A percentile compares a stretch with the other conserved stretches of the same genome.
Evolutionary conservation across 345 rosid species (phyloP).

Genomic region (Brassica juncea): DNA sequence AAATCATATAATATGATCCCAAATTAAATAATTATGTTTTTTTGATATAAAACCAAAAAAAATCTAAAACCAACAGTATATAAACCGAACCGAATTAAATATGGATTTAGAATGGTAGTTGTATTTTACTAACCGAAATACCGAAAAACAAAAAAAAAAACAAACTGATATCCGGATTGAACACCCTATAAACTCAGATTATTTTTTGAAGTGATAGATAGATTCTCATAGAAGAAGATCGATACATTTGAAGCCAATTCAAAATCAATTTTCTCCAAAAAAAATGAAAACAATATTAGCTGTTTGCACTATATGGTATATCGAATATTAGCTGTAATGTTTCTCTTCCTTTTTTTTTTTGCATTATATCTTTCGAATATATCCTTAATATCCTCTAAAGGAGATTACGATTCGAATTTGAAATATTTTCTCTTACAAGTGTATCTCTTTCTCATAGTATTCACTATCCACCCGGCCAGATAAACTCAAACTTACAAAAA

Average conservation of each 20-base stretch:
- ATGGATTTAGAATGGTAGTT: too few relatives aligned
- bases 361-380: constrained; percentile 4
- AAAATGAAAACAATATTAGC: constrained; percentile 19
- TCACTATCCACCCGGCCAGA: constrained; percentile 10
- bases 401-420: constrained; percentile 10
- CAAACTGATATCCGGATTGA: too few relatives aligned
- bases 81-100: too few relatives aligned
- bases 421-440: neutral
- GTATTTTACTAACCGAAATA: too few relatives aligned
- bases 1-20: too few relatives aligned
- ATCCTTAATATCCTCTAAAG: neutral
- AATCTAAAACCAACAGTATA: too few relatives aligned
- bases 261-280: neutral
- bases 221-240: neutral
- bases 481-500: neutral
- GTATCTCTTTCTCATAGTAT: constrained; percentile 2
- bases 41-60: too few relatives aligned
- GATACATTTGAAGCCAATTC: neutral
- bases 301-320: constrained; percentile 27
- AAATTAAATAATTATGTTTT: too few relatives aligned
- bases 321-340: constrained; percentile 36
- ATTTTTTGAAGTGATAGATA: neutral
- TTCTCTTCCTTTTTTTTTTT: neutral
- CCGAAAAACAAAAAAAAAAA: too few relatives aligned
- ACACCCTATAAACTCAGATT: too few relatives aligned